phyloP scores from a whole-genome alignment of 2,329 filamentous ascomycete species.

The Geosmithia putterillii region DNA sequence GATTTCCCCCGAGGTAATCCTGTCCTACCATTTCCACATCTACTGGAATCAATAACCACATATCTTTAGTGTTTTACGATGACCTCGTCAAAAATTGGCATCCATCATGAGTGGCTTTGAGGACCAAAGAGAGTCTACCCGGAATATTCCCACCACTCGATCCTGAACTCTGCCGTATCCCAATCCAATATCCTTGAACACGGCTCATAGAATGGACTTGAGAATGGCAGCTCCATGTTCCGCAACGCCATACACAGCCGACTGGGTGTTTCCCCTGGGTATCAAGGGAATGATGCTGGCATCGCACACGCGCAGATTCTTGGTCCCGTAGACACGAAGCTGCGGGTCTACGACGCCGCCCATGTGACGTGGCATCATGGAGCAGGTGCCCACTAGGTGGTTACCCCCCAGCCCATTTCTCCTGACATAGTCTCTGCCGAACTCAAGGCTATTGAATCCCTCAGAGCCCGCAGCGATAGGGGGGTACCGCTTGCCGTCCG shows the following conservation, averaged over 20 bases:
- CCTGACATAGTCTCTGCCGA: constrained; percentile 18
- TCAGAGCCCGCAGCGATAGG: background rate
- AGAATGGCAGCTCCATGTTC: constrained; percentile 5
- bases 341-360: constrained; percentile 17
- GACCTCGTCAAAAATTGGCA: no score
- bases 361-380: constrained; percentile 29
- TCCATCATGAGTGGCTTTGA: no score
- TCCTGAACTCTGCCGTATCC: no score
- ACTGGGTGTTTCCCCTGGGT: constrained; percentile 6
- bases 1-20: no score
- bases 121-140: no score
- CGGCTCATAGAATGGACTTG: no score
- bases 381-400: constrained; percentile 34
- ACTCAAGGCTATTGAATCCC: constrained; percentile 7
- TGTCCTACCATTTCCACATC: no score
- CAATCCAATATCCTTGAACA: no score
- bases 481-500: constrained; percentile 14
- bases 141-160: no score
- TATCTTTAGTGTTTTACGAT: no score
- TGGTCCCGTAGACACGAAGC: constrained; percentile 5
- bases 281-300: constrained; percentile 7
- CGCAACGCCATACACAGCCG: constrained; percentile 7
- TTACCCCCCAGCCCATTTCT: constrained; percentile 23
- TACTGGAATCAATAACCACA: no score
- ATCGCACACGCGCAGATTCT: constrained; percentile 7